These are phyloP conservation scores for Boletus subparvulus DNA, from an alignment of 768 basidiomycete species.

Conservation along the genomic window DNA sequence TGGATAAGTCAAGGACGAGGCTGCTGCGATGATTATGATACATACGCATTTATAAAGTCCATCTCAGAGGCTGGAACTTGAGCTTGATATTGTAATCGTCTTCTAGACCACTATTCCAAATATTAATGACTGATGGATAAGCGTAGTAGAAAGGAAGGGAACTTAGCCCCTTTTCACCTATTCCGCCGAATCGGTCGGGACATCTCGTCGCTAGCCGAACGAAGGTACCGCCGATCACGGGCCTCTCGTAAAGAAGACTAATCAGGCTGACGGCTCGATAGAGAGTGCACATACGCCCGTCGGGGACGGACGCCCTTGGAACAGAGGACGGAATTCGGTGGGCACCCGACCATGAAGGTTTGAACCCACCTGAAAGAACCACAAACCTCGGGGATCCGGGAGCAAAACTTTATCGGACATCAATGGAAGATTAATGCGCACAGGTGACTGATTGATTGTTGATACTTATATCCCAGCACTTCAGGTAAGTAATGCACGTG, in stretches of 20 bases:
- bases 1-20: background rate
- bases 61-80: background rate
- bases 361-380: background rate
- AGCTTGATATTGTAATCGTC: background rate
- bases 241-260: conserved; percentile 7
- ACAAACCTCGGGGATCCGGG: background rate
- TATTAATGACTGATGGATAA: background rate
- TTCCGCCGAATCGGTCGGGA: conserved; percentile 20
- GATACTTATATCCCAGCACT: background rate
- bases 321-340: background rate
- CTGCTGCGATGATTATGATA: background rate
- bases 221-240: conserved; percentile 27
- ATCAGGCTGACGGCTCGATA: background rate
- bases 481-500: too few species aligned
- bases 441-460: background rate
- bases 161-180: background rate
- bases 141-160: conserved; percentile 4
- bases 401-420: background rate
- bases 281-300: background rate
- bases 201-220: conserved; percentile 3
- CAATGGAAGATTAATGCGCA: background rate
- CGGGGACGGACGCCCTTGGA: background rate
- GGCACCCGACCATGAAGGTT: background rate
- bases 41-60: background rate
- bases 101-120: background rate